A percentile compares a stretch with the other conserved stretches of the same genome.
These are phyloP conservation scores for Wallacemonas sp. DNA, from an alignment of 208 protist genomes.

Conservation along the genomic window DNA sequence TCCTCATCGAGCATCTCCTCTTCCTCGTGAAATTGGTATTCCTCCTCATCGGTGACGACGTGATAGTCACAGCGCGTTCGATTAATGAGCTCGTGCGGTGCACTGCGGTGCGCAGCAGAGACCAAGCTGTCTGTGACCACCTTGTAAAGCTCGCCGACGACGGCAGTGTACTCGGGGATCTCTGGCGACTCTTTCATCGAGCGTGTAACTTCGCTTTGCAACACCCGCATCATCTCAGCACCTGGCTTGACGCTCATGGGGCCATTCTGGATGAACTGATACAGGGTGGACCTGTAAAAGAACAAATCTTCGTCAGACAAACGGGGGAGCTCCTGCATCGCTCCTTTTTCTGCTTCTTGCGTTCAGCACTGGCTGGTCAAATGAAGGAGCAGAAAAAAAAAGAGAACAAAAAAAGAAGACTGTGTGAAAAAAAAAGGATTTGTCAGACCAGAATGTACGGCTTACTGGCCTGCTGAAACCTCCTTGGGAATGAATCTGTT, in stretches of 20 bases:
- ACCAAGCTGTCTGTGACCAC: slow-evolving; percentile 80
- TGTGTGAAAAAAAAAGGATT: too few relatives aligned
- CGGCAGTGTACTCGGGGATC: slow-evolving; percentile 61
- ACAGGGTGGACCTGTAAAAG: slow-evolving; percentile 82
- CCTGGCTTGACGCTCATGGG: slow-evolving; percentile 68
- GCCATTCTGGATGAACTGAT: slow-evolving; percentile 66
- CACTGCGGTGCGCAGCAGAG: slow-evolving; percentile 73
- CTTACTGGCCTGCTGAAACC: too few relatives aligned
- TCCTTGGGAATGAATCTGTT: too few relatives aligned
- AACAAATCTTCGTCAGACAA: slow-evolving; percentile 46
- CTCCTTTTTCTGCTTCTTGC: background rate
- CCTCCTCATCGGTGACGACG: slow-evolving; percentile 84
- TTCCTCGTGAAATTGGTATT: slow-evolving; percentile 68
- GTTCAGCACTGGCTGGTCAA: too few relatives aligned
- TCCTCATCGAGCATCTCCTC: slow-evolving; percentile 80
- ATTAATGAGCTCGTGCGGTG: slow-evolving; percentile 85
- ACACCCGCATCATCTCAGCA: slow-evolving; percentile 66
- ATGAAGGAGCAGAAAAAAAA: background rate
- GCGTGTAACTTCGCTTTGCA: slow-evolving; percentile 77
- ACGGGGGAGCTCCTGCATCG: slow-evolving; percentile 13
- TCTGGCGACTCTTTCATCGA: slow-evolving; percentile 52
- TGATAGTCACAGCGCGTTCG: slow-evolving; percentile 56
- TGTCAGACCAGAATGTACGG: too few relatives aligned
- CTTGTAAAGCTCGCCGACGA: slow-evolving; percentile 80
- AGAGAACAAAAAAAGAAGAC: slow-evolving; percentile 2